Evolutionary conservation across 208 protist species (phyloP).

Genomic region (Leishmania amazonensis): DNA sequence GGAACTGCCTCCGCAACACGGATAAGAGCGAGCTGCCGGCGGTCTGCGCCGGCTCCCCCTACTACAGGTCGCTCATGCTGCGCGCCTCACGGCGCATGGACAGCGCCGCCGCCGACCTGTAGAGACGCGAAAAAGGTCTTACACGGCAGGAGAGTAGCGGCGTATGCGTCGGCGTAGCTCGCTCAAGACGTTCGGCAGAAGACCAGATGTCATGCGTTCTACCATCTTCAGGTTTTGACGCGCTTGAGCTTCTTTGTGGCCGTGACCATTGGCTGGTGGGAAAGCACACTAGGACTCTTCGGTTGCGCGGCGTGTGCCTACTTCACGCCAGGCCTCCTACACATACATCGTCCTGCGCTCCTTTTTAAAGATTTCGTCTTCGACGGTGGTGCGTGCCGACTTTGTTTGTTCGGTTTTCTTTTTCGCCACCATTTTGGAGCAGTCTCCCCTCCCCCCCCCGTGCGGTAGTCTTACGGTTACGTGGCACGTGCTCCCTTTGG

Average conservation of each 20-base stretch:
- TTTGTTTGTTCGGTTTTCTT: not conserved
- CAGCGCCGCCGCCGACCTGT: slow-evolving; percentile 4
- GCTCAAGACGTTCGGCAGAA: not conserved
- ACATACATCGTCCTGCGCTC: not conserved
- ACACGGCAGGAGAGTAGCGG: not conserved
- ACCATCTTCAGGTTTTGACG: not conserved
- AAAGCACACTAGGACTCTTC: not conserved
- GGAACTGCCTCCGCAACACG: slow-evolving; percentile 25
- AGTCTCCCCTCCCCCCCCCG: too few relatives aligned
- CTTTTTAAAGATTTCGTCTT: too few relatives aligned
- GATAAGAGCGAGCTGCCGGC: slow-evolving; percentile 28
- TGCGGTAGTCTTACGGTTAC: not conserved
- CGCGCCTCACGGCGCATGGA: slow-evolving; percentile 28
- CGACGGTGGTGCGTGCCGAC: not conserved
- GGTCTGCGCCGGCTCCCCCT: slow-evolving; percentile 30
- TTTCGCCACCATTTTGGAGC: not conserved
- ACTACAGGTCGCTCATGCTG: slow-evolving; percentile 42
- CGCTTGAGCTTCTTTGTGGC: not conserved
- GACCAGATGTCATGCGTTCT: too few relatives aligned
- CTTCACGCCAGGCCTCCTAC: not conserved
- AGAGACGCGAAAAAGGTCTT: not conserved
- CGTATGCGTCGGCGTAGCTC: not conserved
- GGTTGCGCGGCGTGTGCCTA: too few relatives aligned
- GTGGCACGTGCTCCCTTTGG: too few relatives aligned
- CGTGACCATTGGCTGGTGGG: not conserved